Conservation (phyloP, 1,284 basidiomycete species). For the Agroathelia rolfsii region DNA sequence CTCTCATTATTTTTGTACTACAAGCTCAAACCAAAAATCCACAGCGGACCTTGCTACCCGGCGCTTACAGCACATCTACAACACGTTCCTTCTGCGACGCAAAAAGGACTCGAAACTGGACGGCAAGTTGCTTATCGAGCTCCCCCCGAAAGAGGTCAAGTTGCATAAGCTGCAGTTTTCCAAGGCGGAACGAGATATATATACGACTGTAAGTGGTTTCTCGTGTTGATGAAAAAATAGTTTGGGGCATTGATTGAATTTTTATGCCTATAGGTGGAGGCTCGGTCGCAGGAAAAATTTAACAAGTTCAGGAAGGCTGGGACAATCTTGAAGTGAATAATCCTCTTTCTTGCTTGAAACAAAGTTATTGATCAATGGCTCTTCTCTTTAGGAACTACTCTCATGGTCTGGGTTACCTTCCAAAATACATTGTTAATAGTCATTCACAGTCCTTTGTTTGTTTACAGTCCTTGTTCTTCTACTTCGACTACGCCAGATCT, state of each 20-base stretch:
- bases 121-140: slow-evolving; percentile 48
- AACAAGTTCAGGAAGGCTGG: slow-evolving; percentile 48
- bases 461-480: slow-evolving; percentile 24
- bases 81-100: slow-evolving; percentile 48
- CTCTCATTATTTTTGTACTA: slow-evolving; percentile 1
- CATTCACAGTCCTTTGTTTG: slow-evolving; percentile 1
- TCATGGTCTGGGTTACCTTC: slow-evolving; percentile 36
- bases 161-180: slow-evolving; percentile 48
- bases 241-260: not conserved
- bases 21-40: slow-evolving; percentile 13
- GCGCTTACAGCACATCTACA: slow-evolving; percentile 51
- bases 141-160: slow-evolving; percentile 52
- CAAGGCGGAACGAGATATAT: slow-evolving; percentile 50
- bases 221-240: not conserved
- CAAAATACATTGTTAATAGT: slow-evolving; percentile 1
- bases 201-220: slow-evolving; percentile 9
- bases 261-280: slow-evolving; percentile 55
- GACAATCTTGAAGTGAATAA: slow-evolving; percentile 37
- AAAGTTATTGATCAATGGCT: slow-evolving; percentile 6
- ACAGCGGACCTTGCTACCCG: slow-evolving; percentile 17
- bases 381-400: slow-evolving; percentile 30
- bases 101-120: slow-evolving; percentile 50
- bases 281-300: slow-evolving; percentile 38
- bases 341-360: not conserved
- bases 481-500: slow-evolving; percentile 56